A percentile compares a stretch with the other conserved stretches of the same genome.
phyloP scores from a whole-genome alignment of 257 asterid species.

The Nicotiana undulata region DNA sequence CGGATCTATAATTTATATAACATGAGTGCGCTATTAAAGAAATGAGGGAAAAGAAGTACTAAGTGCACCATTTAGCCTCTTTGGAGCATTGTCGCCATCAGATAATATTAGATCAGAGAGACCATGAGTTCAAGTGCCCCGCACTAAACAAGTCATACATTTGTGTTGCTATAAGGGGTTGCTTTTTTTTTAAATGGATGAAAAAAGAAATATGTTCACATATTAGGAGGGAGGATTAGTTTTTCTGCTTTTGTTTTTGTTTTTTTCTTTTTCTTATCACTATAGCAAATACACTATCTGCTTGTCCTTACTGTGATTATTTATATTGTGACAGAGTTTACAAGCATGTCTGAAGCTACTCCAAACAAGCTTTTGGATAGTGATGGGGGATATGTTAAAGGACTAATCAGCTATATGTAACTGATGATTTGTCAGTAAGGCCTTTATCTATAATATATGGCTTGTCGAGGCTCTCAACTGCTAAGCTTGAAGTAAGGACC shows the following conservation, averaged over 20 bases:
- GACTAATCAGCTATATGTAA: background rate
- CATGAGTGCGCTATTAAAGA: too few species aligned
- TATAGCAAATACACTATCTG: background rate
- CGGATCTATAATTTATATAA: too few species aligned
- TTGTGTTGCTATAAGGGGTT: too few species aligned
- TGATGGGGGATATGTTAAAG: background rate
- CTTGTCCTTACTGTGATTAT: background rate
- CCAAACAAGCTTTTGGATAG: background rate
- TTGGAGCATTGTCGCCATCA: too few species aligned
- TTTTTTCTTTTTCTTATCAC: background rate
- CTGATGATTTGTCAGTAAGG: background rate
- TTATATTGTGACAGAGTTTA: background rate
- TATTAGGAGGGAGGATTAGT: background rate
- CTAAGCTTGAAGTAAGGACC: background rate
- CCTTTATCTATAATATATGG: background rate
- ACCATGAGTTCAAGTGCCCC: too few species aligned
- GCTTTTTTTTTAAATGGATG: rapidly evolving
- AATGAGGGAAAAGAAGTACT: too few species aligned
- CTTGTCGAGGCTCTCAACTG: background rate
- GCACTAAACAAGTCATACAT: too few species aligned
- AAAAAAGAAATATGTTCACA: too few species aligned
- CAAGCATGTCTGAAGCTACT: too few species aligned
- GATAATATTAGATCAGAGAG: too few species aligned
- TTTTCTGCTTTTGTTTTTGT: background rate
- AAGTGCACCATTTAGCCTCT: too few species aligned